Conservation (phyloP, 306 rosid genomes). For the Trifolium dubium region DNA sequence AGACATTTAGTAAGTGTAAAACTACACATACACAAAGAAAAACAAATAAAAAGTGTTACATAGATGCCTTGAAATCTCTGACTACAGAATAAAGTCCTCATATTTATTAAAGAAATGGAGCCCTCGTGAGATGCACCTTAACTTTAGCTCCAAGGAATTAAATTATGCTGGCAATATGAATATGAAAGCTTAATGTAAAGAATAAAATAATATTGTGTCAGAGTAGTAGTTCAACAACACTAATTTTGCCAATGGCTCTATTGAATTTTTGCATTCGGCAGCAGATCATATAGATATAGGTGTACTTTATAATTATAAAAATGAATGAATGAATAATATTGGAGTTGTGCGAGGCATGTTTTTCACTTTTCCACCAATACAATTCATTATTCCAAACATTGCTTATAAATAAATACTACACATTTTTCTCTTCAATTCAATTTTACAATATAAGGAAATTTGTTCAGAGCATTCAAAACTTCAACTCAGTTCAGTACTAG, state of each 20-base stretch:
- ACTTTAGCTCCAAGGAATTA: conserved; percentile 70
- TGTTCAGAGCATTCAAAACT: conserved; percentile 26
- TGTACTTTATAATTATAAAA: conserved; percentile 19
- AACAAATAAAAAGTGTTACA: conserved; percentile 24
- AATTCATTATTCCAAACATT: conserved; percentile 35
- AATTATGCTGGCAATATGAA: conserved; percentile 47
- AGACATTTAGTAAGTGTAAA: neutral
- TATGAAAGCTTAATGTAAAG: conserved; percentile 25
- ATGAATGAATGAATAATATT: conserved; percentile 27
- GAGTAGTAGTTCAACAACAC: conserved; percentile 43
- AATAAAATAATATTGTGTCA: conserved; percentile 46
- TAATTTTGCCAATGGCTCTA: conserved; percentile 31
- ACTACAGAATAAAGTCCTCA: conserved; percentile 47
- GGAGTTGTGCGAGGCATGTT: conserved; percentile 51
- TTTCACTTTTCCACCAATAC: conserved; percentile 42
- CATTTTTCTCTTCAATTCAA: conserved; percentile 11
- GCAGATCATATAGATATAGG: conserved; percentile 22
- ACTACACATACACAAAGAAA: neutral
- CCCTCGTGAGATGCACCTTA: conserved; percentile 70
- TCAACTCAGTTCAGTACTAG: conserved; percentile 15
- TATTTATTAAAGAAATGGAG: conserved; percentile 38
- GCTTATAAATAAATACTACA: conserved; percentile 18
- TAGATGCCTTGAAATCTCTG: conserved; percentile 54
- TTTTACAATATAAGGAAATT: conserved; percentile 7
- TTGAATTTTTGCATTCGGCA: conserved; percentile 18